These are phyloP conservation scores for Claviceps arundinis DNA, from an alignment of 2,329 filamentous ascomycete genomes.

Conservation along the genomic window DNA sequence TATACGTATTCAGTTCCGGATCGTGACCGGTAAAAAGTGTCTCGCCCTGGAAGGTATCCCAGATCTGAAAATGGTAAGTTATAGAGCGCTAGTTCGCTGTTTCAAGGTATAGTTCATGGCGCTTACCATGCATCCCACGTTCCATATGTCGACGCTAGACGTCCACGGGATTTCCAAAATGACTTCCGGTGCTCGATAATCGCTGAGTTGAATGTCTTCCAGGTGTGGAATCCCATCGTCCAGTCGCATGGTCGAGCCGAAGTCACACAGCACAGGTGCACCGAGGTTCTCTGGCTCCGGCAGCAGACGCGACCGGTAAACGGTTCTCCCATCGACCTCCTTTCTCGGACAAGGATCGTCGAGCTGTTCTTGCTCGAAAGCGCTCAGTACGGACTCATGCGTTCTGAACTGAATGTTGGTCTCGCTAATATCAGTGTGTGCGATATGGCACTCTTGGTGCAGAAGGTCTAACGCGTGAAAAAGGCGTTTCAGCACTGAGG, in stretches of 20 bases:
- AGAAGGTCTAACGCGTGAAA: constrained; percentile 32
- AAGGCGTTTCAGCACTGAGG: constrained; percentile 22
- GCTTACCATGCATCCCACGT: constrained; percentile 33
- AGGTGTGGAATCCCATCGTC: constrained; percentile 13
- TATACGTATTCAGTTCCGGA: constrained; percentile 23
- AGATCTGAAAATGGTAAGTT: constrained; percentile 22
- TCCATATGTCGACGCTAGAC: constrained; percentile 38
- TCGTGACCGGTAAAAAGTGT: constrained; percentile 29
- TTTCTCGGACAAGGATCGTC: constrained; percentile 28
- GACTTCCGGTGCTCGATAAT: constrained; percentile 32
- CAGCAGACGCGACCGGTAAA: constrained; percentile 29
- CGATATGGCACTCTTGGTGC: constrained; percentile 30
- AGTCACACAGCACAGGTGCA: constrained; percentile 31
- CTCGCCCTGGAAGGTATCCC: constrained; percentile 33
- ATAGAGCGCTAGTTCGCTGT: background rate
- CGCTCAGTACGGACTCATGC: constrained; percentile 24
- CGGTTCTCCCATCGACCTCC: constrained; percentile 22
- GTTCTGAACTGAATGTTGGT: constrained; percentile 32
- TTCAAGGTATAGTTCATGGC: background rate
- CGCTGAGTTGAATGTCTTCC: constrained; percentile 26
- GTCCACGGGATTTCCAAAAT: constrained; percentile 32
- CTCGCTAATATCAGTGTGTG: constrained; percentile 33
- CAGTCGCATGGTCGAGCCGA: constrained; percentile 30
- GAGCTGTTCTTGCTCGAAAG: constrained; percentile 27
- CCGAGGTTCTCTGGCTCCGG: constrained; percentile 18